These are phyloP conservation scores for Astrothelium macrocarpum DNA, from an alignment of 495 filamentous ascomycete genomes.

Conservation along the genomic window DNA sequence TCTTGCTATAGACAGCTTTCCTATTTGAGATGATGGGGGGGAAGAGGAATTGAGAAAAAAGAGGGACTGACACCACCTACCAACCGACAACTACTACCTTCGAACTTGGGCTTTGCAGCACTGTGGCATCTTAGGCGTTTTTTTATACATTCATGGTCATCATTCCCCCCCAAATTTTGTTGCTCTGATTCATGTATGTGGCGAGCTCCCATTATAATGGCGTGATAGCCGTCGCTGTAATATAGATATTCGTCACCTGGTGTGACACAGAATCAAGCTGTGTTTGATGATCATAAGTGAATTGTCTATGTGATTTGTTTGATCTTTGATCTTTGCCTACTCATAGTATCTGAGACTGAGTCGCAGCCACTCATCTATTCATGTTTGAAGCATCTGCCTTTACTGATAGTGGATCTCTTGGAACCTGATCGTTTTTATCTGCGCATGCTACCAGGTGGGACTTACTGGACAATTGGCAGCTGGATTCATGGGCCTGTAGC, in stretches of 20 bases:
- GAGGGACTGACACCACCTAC: background rate
- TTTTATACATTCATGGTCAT: background rate
- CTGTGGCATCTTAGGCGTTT: constrained; percentile 4
- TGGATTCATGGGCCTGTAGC: too few relatives aligned
- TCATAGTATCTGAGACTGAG: background rate
- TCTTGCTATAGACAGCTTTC: background rate
- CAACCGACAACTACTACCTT: background rate
- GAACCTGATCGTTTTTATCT: too few relatives aligned
- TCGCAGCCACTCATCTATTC: too few relatives aligned
- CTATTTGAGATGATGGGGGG: background rate
- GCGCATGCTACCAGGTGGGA: too few relatives aligned
- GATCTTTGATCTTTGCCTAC: background rate
- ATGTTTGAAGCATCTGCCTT: too few relatives aligned
- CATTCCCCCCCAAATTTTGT: background rate
- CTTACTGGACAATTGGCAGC: too few relatives aligned
- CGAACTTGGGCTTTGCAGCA: constrained; percentile 5
- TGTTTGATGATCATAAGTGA: background rate
- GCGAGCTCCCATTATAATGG: constrained; percentile 1
- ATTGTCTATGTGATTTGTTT: background rate
- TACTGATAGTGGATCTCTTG: too few relatives aligned
- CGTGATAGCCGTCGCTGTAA: constrained; percentile 3
- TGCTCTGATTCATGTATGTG: background rate
- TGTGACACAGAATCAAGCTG: constrained; percentile 5
- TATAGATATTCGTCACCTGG: constrained; percentile 8
- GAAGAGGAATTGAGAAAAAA: background rate